phyloP scores from a whole-genome alignment of 352 stramenopile species.

The Pythium folliculosum region DNA sequence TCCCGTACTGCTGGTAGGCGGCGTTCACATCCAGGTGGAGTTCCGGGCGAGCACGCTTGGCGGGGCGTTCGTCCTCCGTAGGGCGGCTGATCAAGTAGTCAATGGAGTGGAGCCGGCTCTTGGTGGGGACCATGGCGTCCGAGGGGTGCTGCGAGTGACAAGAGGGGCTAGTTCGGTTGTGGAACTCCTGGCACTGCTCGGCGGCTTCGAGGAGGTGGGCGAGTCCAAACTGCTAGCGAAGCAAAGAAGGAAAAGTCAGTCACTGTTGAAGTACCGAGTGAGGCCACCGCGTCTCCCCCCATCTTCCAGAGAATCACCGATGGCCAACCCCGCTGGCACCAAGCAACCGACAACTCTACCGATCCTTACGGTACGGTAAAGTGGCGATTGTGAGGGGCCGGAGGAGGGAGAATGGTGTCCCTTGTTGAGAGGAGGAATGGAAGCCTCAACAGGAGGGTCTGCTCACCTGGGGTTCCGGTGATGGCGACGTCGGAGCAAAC shows the following conservation, averaged over 20 bases:
- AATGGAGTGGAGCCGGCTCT: slow-evolving; percentile 33
- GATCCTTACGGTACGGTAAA: background rate
- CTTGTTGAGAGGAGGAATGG: background rate
- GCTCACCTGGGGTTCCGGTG: slow-evolving; percentile 22
- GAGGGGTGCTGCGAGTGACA: slow-evolving; percentile 4
- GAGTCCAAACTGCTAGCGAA: slow-evolving; percentile 47
- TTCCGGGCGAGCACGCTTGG: slow-evolving; percentile 23
- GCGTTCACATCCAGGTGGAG: slow-evolving; percentile 20
- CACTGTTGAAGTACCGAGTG: slow-evolving; percentile 6
- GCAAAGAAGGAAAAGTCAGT: slow-evolving; percentile 29
- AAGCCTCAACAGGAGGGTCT: background rate
- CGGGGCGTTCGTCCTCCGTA: slow-evolving; percentile 10
- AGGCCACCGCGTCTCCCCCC: background rate
- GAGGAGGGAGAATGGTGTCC: background rate
- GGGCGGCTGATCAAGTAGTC: slow-evolving; percentile 27
- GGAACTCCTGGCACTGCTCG: slow-evolving; percentile 40
- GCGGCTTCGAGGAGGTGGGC: slow-evolving; percentile 60
- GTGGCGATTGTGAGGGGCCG: background rate
- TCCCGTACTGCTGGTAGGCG: background rate
- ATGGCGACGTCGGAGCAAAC: slow-evolving; percentile 1
- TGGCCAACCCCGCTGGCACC: background rate
- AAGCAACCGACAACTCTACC: background rate
- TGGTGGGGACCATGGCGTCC: slow-evolving; percentile 12
- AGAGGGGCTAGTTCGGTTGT: slow-evolving; percentile 6
- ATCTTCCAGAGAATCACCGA: slow-evolving; percentile 7